A percentile compares a stretch with the other conserved stretches of the same genome.
phyloP scores from a whole-genome alignment of 1,139 yeast genomes.

The Barnettozyma hawaiiensis region DNA sequence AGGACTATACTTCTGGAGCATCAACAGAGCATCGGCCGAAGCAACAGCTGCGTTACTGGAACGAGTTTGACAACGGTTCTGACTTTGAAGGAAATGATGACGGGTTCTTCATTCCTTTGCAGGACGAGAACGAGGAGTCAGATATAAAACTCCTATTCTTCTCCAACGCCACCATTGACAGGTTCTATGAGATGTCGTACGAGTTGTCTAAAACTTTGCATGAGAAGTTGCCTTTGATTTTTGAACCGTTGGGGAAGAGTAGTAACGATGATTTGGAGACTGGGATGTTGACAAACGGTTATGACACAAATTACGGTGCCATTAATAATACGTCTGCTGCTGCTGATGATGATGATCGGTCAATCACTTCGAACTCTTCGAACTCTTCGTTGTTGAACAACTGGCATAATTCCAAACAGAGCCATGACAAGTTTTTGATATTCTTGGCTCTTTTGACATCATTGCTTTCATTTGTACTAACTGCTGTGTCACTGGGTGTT shows the following conservation, averaged over 20 bases:
- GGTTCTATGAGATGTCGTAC: slow-evolving; percentile 24
- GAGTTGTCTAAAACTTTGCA: slow-evolving; percentile 12
- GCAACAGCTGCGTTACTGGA: slow-evolving; percentile 53
- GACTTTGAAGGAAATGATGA: slow-evolving; percentile 35
- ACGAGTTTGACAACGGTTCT: slow-evolving; percentile 65
- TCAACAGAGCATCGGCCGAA: background rate
- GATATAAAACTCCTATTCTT: slow-evolving; percentile 28
- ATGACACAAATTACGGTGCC: slow-evolving; percentile 7
- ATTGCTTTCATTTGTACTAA: slow-evolving; percentile 15
- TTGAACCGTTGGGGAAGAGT: slow-evolving; percentile 7
- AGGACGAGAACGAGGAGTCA: slow-evolving; percentile 29
- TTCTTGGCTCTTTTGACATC: slow-evolving; percentile 20
- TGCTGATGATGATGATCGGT: slow-evolving; percentile 13
- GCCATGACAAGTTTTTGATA: slow-evolving; percentile 17
- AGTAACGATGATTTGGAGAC: background rate
- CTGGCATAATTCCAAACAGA: slow-evolving; percentile 7
- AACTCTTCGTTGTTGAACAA: slow-evolving; percentile 1
- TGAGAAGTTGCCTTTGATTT: slow-evolving; percentile 16
- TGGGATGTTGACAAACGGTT: slow-evolving; percentile 1
- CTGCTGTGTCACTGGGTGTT: slow-evolving; percentile 20
- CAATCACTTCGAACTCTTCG: slow-evolving; percentile 9
- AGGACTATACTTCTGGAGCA: background rate
- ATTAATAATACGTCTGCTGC: too few species aligned
- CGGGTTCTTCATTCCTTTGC: slow-evolving; percentile 30
- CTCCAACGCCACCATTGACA: slow-evolving; percentile 33